Evolutionary conservation across 345 rosid genomes (phyloP), one percentile per base, ranked within the genome.

Genomic region (Sisymbrium irio): DNA sequence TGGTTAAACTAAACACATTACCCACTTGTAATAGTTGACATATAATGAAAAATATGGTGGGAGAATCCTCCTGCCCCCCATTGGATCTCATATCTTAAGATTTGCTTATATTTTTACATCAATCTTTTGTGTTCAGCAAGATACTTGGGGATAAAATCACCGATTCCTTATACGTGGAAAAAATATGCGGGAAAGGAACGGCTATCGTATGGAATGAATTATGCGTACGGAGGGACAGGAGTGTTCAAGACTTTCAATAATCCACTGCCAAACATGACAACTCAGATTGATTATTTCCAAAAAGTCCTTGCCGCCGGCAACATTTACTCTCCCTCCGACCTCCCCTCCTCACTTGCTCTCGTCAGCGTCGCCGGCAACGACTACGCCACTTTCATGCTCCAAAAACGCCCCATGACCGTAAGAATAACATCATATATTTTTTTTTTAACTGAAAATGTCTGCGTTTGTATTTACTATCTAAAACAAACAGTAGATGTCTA

Each of bases 141-240:
- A 36, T 84, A 73, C 74, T 47, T 86, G 56, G 83, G 89, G n/a
- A 65, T 87, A 42, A 81, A 78, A 73, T 83, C 97, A 39, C 98
- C 98, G 4, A 75, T 88, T 0, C 83, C 95, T 0, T 94, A 82
- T 82, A 83, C 62, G 72, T 81, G 76, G 83, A 80, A 79, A 77
- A 74, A 77, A 9, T 25, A 65, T 13, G 83, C 62, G 28, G 67
- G 76, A 0, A 55, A 32, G 7, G 73, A 78, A 32, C 74, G 69
- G n/a, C 12, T 83, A 64, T 67, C 63, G 39, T 54, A 63, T 32
- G 97, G 98, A 15, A 77, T 94, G 84, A 94, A 94, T 69, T 89
- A 87, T 62, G 98, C 97, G 0, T 83, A 69, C 20, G 98, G 97
- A 54, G 96, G 95, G 19, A 87, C 95, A 0, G 96, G 98, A 4